These are phyloP conservation scores for Linderniella brevidens DNA, from an alignment of 257 asterid genomes.

Conservation along the genomic window DNA sequence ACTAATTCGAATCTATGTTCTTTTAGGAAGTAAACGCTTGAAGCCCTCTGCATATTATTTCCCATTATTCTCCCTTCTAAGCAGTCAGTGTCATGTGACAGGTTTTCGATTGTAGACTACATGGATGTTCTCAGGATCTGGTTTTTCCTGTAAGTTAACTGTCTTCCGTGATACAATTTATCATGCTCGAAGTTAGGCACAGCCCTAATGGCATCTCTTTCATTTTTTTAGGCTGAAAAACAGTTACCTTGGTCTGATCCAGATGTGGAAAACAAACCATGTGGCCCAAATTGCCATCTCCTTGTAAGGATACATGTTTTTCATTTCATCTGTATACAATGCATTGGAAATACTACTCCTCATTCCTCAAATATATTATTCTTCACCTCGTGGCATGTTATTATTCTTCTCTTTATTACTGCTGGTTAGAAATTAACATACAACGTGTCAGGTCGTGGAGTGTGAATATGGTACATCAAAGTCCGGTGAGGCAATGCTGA, in stretches of 20 bases:
- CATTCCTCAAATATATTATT: too few relatives aligned
- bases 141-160: slow-evolving; percentile 53
- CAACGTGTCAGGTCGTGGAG: slow-evolving; percentile 25
- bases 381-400: too few relatives aligned
- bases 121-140: slow-evolving; percentile 94
- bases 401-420: too few relatives aligned
- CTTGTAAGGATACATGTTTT: slow-evolving; percentile 23
- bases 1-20: slow-evolving; percentile 2
- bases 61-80: background rate
- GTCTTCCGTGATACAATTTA: slow-evolving; percentile 2
- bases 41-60: background rate
- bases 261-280: slow-evolving; percentile 50
- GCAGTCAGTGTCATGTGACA: slow-evolving; percentile 15
- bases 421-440: too few relatives aligned
- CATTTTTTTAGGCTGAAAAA: slow-evolving; percentile 30
- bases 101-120: slow-evolving; percentile 91
- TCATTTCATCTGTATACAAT: too few relatives aligned
- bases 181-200: too few relatives aligned
- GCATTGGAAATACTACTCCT: too few relatives aligned
- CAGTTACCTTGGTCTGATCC: slow-evolving; percentile 32
- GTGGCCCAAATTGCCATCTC: slow-evolving; percentile 64
- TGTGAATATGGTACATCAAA: slow-evolving; percentile 24
- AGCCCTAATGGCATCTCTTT: slow-evolving; percentile 6
- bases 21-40: background rate
- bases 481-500: slow-evolving; percentile 22